Conservation (phyloP, 495 filamentous ascomycete genomes). For the Neurospora sp. region DNA sequence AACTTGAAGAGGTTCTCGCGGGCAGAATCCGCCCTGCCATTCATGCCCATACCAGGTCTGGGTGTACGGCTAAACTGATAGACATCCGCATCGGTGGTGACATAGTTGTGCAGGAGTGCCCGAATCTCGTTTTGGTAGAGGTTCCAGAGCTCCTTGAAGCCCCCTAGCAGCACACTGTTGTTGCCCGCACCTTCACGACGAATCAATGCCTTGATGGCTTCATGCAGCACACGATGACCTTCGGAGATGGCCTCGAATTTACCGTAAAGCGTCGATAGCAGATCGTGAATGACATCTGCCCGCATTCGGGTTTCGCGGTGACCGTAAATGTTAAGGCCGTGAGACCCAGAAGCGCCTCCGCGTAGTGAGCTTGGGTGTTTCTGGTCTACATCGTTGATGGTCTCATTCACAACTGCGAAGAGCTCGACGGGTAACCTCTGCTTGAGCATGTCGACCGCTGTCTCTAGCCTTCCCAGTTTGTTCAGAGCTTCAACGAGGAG, state of each 20-base stretch:
- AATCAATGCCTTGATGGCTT: constrained; percentile 73
- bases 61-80: constrained; percentile 42
- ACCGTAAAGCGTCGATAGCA: constrained; percentile 84
- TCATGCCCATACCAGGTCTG: constrained; percentile 26
- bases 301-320: constrained; percentile 59
- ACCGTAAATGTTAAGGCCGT: constrained; percentile 54
- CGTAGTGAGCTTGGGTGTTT: constrained; percentile 68
- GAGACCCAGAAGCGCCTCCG: constrained; percentile 39
- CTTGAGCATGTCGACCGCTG: constrained; percentile 80
- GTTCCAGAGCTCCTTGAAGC: constrained; percentile 92
- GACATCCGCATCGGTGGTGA: constrained; percentile 81
- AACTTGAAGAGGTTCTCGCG: constrained; percentile 88
- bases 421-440: constrained; percentile 90
- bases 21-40: constrained; percentile 46
- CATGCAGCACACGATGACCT: constrained; percentile 86
- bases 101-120: constrained; percentile 88
- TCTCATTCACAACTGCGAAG: constrained; percentile 87
- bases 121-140: constrained; percentile 67
- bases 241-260: constrained; percentile 97
- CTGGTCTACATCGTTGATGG: constrained; percentile 84
- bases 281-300: constrained; percentile 74
- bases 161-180: constrained; percentile 52
- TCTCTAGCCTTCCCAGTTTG: constrained; percentile 73
- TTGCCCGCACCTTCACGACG: constrained; percentile 59
- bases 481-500: constrained; percentile 82